Percentiles rank a stretch among this genome's conserved stretches.
These are phyloP conservation scores for Sporisorium sorghi DNA, from an alignment of 1,284 basidiomycete genomes.

Conservation along the genomic window DNA sequence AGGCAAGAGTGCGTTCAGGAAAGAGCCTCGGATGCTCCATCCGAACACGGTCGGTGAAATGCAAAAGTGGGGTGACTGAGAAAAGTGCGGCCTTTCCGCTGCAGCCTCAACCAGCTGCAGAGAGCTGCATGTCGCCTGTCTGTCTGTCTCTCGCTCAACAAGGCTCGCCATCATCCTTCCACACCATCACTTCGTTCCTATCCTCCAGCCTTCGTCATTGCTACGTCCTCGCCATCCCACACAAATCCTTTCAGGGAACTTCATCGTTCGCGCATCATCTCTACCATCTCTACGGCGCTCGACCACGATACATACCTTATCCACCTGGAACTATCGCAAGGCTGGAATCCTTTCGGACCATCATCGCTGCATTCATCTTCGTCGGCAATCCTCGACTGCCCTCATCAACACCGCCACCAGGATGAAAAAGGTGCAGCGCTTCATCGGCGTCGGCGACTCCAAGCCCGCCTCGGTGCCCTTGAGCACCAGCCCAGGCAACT, in stretches of 20 bases:
- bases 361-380: neutral
- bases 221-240: too few species aligned
- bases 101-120: constrained; percentile 7
- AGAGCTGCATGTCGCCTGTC: neutral
- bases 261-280: too few species aligned
- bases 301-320: too few species aligned
- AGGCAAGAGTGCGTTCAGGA: neutral
- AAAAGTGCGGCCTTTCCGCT: constrained; percentile 9
- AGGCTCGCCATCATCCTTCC: neutral
- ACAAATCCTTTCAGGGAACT: too few species aligned
- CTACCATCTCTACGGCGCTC: too few species aligned
- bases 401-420: neutral
- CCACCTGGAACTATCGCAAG: too few species aligned
- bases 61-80: constrained; percentile 1
- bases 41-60: neutral
- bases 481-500: constrained; percentile 28
- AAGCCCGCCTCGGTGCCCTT: constrained; percentile 47
- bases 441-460: constrained; percentile 48
- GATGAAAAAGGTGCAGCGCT: constrained; percentile 47
- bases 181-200: constrained; percentile 3
- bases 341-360: too few species aligned
- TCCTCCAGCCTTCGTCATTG: too few species aligned
- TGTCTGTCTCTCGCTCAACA: neutral
- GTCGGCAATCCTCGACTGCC: neutral
- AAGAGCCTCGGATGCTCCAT: neutral